Percentiles rank a stretch among this genome's conserved stretches.
Evolutionary conservation across 106 monocot species (phyloP).

Genomic region (Triglochin maritima): DNA sequence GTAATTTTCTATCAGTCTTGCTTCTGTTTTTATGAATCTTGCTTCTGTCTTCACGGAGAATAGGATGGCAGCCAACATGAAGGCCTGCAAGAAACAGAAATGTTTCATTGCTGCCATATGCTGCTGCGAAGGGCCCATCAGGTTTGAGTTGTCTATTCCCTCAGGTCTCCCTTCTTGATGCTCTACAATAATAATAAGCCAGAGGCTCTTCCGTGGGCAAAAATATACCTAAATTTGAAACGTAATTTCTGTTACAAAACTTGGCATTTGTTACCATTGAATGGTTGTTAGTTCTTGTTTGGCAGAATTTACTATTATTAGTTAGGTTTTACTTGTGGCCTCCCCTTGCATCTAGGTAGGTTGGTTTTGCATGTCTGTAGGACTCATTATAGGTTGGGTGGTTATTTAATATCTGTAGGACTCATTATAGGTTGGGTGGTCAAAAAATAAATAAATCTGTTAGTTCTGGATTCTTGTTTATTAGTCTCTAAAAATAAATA

Average conservation of each 20-base stretch:
- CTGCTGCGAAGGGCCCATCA: neutral
- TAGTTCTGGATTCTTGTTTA: too few relatives aligned
- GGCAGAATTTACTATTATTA: neutral
- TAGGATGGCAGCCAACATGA: neutral
- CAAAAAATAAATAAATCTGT: too few relatives aligned
- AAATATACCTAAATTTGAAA: neutral
- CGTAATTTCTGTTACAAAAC: neutral
- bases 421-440: too few relatives aligned
- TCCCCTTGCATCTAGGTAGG: too few relatives aligned
- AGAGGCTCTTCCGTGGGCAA: neutral
- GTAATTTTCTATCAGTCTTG: conserved; percentile 1
- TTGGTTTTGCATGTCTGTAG: too few relatives aligned
- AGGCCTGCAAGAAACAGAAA: too few relatives aligned
- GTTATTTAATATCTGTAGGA: too few relatives aligned
- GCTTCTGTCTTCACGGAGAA: neutral
- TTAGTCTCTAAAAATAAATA: too few relatives aligned
- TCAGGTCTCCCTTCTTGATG: too few relatives aligned
- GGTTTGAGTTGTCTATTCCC: neutral
- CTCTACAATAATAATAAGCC: too few relatives aligned
- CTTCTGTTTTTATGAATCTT: neutral
- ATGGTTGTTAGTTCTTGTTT: neutral
- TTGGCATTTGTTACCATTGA: neutral
- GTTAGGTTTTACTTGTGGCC: too few relatives aligned
- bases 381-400: too few relatives aligned
- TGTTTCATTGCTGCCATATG: neutral